Base-by-base conservation (phyloP, 345 rosid species). In the Leavenworthia alabamica region DNA sequence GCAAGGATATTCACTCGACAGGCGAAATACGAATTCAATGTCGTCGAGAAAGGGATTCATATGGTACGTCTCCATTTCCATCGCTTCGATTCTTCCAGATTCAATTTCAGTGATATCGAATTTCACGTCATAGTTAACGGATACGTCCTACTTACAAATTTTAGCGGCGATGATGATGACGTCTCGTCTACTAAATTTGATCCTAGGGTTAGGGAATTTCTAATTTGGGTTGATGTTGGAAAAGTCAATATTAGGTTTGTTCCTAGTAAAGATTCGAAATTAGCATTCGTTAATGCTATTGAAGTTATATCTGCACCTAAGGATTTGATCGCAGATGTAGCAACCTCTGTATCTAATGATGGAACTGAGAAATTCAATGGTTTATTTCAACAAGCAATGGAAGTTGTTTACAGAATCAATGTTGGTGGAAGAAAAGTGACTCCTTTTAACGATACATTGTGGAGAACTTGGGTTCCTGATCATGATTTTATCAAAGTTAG, bases 391-490 rank as follows among this genome's bases (percentile, higher is more conserved):
- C 86, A 86, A 41, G 84, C 84, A 1, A 75, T 90, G 62, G 85
- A 87, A 76, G 64, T 75, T 58, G 69, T 74, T 52, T 62, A 77
- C 43, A 75, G 95, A 75, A 39, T 82, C 35, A 90, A 74, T 70
- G 84, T 90, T 45, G 97, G 97, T 7, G 97, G 97, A 48, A 73
- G 70, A 5, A 81, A 80, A 61, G 79, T 90, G 47, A 90, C 95
- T 26, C 93, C 97, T 1, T 86, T 82, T 41, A 90, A 90, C 53
- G 97, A 87, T 74, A 56, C 87, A 19, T 27, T 85, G 56, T 87
- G 95, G 97, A 87, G 95, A 65, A 87, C 80, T 42, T 90, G 97
- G 95, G 14, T 83, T 50, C 90, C 97, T 28, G 93, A 87, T 75
- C 79, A 66, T 32, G 17, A 5, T 9, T 85, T 72, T 63, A 64